Evolutionary conservation across 306 rosid genomes (phyloP).

Genomic region (Comarum palustre): DNA sequence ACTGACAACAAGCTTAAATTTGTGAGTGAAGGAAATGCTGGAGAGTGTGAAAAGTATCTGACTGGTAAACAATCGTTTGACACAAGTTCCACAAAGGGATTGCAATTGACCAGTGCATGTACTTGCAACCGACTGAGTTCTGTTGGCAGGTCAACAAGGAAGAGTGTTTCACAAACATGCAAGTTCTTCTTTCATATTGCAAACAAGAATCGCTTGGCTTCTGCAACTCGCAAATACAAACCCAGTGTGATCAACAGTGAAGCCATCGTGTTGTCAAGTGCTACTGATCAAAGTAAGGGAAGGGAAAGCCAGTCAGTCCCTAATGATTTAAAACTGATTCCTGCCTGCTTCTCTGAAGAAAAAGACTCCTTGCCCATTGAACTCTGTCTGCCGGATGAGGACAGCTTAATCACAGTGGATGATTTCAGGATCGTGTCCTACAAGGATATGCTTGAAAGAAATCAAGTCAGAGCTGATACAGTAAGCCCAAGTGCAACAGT

Average conservation of each 20-base stretch:
- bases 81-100: background rate
- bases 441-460: slow-evolving; percentile 26
- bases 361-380: slow-evolving; percentile 3
- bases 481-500: slow-evolving; percentile 29
- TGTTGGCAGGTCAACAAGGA: slow-evolving; percentile 15
- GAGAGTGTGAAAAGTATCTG: background rate
- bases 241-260: slow-evolving; percentile 15
- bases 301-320: slow-evolving; percentile 5
- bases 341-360: background rate
- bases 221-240: slow-evolving; percentile 18
- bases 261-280: slow-evolving; percentile 13
- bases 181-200: slow-evolving; percentile 21
- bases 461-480: slow-evolving; percentile 20
- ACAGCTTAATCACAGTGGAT: slow-evolving; percentile 45
- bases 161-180: background rate
- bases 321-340: background rate
- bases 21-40: background rate
- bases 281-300: slow-evolving; percentile 13
- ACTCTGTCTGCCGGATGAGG: slow-evolving; percentile 54
- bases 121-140: slow-evolving; percentile 1
- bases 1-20: background rate
- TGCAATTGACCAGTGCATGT: slow-evolving; percentile 11
- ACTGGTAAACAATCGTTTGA: background rate
- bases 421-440: slow-evolving; percentile 27
- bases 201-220: slow-evolving; percentile 14